Percentiles rank a stretch among this genome's conserved stretches.
phyloP scores from a whole-genome alignment of 139 green algal species.

The Chlamydomonas incerta region DNA sequence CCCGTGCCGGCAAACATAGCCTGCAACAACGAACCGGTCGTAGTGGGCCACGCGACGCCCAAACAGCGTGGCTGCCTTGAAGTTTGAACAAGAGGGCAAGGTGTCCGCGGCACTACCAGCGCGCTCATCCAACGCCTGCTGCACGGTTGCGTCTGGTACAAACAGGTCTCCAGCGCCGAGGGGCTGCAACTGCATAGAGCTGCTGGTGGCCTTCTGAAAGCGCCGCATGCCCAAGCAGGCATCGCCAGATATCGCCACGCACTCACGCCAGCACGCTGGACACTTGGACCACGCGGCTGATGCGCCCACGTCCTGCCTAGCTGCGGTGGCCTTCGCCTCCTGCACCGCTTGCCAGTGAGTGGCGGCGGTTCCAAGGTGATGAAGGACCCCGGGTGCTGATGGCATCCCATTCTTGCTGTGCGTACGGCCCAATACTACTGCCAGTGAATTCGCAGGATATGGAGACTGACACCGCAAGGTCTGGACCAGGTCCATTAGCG shows the following conservation, averaged over 20 bases:
- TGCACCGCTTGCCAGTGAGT: neutral
- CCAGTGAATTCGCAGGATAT: neutral
- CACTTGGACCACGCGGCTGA: neutral
- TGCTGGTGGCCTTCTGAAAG: neutral
- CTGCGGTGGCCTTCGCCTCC: neutral
- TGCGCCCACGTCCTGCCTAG: too few species aligned
- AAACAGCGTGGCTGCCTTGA: neutral
- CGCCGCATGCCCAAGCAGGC: neutral
- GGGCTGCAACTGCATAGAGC: neutral
- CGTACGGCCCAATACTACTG: neutral
- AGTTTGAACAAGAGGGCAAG: neutral
- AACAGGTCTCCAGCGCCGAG: neutral
- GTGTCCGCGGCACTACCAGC: too few species aligned
- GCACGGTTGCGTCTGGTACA: neutral
- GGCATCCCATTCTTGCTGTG: neutral
- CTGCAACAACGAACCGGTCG: neutral
- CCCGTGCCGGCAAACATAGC: neutral
- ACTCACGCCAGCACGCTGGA: neutral
- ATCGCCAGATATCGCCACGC: neutral
- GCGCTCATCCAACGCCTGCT: neutral
- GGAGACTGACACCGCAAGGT: neutral
- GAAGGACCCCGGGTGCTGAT: neutral
- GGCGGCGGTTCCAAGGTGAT: neutral
- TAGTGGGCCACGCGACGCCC: neutral
- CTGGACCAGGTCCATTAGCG: neutral